Base-by-base conservation (phyloP, 805 yeast genomes). In the Candida nanaspora region DNA sequence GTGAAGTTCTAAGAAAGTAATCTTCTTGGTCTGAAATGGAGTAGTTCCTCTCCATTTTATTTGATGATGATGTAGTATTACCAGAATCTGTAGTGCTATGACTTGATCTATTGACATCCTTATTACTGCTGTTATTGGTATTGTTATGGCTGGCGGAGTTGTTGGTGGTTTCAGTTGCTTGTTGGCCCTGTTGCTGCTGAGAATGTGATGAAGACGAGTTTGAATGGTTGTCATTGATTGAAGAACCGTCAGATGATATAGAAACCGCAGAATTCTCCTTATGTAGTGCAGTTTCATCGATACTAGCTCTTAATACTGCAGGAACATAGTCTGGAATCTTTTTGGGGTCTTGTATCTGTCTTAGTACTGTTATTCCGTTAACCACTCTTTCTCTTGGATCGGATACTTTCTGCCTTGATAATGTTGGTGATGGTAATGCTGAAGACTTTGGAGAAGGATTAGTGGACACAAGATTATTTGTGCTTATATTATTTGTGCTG, bases 321-420 rank as follows among this genome's bases (percentile, higher is more conserved):
- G 81, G 81, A 2, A 69, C 58, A 50, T 70, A 66, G 43, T 70
- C 55, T 5, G 76, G 74, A 37, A 71, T 59, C 48, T 68, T 72
- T 41, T 66, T 63, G 33, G 67, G 64, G 43, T 67, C 69, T 49
- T 73, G 70, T 31, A 74, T 70, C 45, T 72, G 78, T 44, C 65
- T 50, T 8, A 51, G 32, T 1, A 46, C 44, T 1, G 44, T 13
- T 18, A 44, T 13, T 3, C 37, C 46, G 10, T 38, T 33, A 29
- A 35, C 39, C 14, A 20, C 20, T 28, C 41, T 45, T 14, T 45
- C 48, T 34, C 48, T 37, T 19, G 43, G 25, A 26, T 28, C 33
- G 13, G 38, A 28, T 14, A 4, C 28, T 14, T 2, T 28, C 20
- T 33, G n/a, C n/a, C 32, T 19, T 29, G 29, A 8, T 35, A n/a